These are phyloP conservation scores for Dichotomocladium elegans DNA, from an alignment of 371 early-diverging fungal genomes.

Conservation along the genomic window DNA sequence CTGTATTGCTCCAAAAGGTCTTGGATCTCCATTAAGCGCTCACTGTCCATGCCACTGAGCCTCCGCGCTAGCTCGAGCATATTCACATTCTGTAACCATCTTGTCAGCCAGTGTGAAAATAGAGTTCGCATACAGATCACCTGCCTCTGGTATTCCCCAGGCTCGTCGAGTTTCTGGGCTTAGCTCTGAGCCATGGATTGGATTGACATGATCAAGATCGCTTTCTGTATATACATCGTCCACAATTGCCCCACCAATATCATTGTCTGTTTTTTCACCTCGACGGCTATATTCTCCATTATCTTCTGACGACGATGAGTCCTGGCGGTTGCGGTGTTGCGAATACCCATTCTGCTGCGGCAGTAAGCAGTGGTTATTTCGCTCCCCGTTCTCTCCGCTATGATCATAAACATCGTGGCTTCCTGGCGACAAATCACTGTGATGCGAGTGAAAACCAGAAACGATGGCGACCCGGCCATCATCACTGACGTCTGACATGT, in stretches of 20 bases:
- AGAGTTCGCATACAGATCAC: not conserved
- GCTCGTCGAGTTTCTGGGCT: slow-evolving; percentile 21
- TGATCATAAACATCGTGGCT: too few species aligned
- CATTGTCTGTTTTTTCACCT: slow-evolving; percentile 2
- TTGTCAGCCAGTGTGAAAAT: not conserved
- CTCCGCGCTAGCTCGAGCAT: slow-evolving; percentile 37
- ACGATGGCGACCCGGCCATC: too few species aligned
- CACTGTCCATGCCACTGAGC: slow-evolving; percentile 18
- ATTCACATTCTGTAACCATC: slow-evolving; percentile 21
- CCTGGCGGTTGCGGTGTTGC: not conserved
- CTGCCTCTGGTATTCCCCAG: slow-evolving; percentile 45
- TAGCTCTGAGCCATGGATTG: slow-evolving; percentile 26
- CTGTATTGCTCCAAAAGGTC: slow-evolving; percentile 19
- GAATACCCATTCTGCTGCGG: slow-evolving; percentile 1
- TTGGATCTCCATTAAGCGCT: slow-evolving; percentile 26
- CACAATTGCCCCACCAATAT: slow-evolving; percentile 4
- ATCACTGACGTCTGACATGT: slow-evolving; percentile 12
- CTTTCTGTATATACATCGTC: slow-evolving; percentile 27
- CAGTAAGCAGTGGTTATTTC: too few species aligned
- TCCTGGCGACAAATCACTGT: too few species aligned
- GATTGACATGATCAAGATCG: slow-evolving; percentile 27
- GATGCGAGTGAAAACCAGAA: not conserved
- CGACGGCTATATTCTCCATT: not conserved
- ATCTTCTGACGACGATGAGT: not conserved
- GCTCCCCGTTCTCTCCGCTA: too few species aligned